phyloP scores from a whole-genome alignment of 83 land plant species.

The Thuja plicata region DNA sequence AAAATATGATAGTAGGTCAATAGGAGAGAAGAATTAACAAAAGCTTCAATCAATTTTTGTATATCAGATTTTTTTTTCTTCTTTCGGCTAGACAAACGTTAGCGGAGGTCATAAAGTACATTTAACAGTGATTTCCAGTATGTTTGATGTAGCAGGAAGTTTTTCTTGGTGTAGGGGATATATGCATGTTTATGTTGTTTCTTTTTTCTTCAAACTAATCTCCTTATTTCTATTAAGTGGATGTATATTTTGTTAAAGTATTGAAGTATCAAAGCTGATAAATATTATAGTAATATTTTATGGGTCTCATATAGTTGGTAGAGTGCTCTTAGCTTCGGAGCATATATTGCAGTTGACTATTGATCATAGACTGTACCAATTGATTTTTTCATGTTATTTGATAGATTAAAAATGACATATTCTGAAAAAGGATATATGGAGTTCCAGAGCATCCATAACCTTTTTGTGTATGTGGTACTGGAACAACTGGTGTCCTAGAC shows the following conservation, averaged over 20 bases:
- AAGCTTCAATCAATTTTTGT: no score
- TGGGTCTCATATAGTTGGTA: not conserved
- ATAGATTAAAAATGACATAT: not conserved
- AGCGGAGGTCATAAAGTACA: no score
- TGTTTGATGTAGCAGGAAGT: no score
- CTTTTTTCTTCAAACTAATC: not conserved
- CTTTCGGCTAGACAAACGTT: no score
- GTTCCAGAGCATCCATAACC: slow-evolving; percentile 15
- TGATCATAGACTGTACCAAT: not conserved
- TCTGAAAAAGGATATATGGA: slow-evolving; percentile 11
- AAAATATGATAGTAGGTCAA: no score
- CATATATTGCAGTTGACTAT: not conserved
- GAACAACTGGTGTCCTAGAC: not conserved
- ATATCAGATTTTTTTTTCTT: no score
- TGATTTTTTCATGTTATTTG: not conserved
- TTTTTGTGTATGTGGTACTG: not conserved
- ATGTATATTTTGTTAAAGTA: not conserved
- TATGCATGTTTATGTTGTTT: not conserved
- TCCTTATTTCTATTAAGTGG: not conserved
- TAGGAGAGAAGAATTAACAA: no score
- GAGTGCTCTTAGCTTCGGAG: not conserved
- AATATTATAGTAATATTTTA: not conserved
- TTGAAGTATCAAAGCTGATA: not conserved
- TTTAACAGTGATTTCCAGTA: no score
- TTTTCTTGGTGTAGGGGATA: no score